phyloP scores from a whole-genome alignment of 352 stramenopile genomes.

The Peronosclerospora sorghi region DNA sequence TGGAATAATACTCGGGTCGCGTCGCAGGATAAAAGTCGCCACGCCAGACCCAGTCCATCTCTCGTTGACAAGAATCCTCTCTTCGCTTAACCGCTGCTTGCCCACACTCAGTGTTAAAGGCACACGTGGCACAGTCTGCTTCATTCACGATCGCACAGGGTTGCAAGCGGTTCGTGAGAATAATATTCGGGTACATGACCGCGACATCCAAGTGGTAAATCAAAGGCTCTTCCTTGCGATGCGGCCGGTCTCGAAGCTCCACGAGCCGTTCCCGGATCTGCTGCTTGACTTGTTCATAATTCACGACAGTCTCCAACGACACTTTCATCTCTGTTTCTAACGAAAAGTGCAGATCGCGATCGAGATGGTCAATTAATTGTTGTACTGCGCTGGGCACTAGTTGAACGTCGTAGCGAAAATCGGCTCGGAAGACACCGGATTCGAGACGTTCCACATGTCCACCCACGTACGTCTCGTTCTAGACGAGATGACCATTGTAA shows the following conservation, averaged over 20 bases:
- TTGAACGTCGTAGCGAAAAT: constrained; percentile 95
- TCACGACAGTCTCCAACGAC: constrained; percentile 82
- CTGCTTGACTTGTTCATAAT: constrained; percentile 77
- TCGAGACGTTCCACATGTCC: constrained; percentile 99
- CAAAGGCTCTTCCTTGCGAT: constrained; percentile 85
- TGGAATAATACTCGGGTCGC: constrained; percentile 91
- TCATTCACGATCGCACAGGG: constrained; percentile 94
- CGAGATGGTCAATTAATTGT: constrained; percentile 94
- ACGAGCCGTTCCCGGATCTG: constrained; percentile 92
- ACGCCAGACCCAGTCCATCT: constrained; percentile 98
- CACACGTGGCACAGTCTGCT: constrained; percentile 92
- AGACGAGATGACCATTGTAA: constrained; percentile 92
- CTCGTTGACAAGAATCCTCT: constrained; percentile 89
- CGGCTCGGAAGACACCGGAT: constrained; percentile 95
- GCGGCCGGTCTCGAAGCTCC: constrained; percentile 88
- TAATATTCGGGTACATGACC: constrained; percentile 99
- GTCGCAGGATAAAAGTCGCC: constrained; percentile 93
- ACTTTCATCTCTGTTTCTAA: constrained; percentile 90
- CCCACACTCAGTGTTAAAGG: constrained; percentile 84
- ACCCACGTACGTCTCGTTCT: constrained; percentile 98
- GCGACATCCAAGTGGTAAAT: constrained; percentile 99
- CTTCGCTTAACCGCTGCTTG: constrained; percentile 61
- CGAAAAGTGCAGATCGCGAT: constrained; percentile 94
- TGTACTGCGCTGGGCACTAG: constrained; percentile 90
- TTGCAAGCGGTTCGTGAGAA: constrained; percentile 98